These are phyloP conservation scores for Cladosporium sp. DNA, from an alignment of 2,329 filamentous ascomycete genomes.

Conservation along the genomic window DNA sequence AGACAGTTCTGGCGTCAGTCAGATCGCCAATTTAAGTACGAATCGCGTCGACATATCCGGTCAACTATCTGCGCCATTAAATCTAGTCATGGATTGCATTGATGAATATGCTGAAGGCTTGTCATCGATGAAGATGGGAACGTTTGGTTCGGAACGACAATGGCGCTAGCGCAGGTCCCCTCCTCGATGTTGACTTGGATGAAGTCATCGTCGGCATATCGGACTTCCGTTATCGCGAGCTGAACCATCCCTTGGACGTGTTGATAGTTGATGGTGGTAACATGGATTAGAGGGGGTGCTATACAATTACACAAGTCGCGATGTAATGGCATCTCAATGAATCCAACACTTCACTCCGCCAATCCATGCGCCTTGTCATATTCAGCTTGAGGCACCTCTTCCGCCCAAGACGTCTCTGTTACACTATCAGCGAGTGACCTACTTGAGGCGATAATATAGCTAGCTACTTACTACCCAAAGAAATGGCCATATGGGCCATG, in stretches of 20 bases:
- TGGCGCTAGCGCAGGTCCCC: constrained; percentile 7
- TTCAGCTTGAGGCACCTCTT: constrained; percentile 35
- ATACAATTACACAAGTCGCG: too few species aligned
- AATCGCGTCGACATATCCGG: too few species aligned
- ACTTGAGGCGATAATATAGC: too few species aligned
- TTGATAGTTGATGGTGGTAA: neutral
- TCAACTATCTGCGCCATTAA: too few species aligned
- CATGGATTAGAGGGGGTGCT: too few species aligned
- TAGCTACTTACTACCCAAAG: constrained; percentile 30
- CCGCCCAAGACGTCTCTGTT: constrained; percentile 34
- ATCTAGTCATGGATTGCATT: too few species aligned
- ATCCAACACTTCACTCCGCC: neutral
- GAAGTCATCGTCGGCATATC: constrained; percentile 1
- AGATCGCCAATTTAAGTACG: too few species aligned
- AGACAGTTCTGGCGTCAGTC: too few species aligned
- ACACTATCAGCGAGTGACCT: neutral
- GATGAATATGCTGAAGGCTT: too few species aligned
- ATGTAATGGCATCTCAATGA: neutral
- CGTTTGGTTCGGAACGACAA: neutral
- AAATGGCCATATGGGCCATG: constrained; percentile 40
- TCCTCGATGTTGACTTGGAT: neutral
- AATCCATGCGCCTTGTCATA: constrained; percentile 30
- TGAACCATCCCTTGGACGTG: neutral
- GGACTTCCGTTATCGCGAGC: neutral
- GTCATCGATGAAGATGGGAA: neutral